Evolutionary conservation across 2,329 filamentous ascomycete species (phyloP).

Genomic region (Paecilomyces sp.): DNA sequence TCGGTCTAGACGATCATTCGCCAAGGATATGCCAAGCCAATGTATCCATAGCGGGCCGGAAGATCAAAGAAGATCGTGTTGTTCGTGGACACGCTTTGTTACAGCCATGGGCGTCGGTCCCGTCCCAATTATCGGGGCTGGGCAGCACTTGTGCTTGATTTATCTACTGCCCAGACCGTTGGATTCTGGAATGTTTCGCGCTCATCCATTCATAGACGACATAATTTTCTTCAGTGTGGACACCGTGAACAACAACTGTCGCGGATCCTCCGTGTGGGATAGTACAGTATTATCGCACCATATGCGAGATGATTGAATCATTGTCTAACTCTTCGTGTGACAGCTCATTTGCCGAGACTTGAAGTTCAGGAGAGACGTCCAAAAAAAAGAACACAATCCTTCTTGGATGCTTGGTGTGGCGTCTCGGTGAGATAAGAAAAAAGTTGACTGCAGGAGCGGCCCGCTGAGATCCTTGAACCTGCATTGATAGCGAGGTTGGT

Average conservation of each 20-base stretch:
- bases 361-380: background rate
- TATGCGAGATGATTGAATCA: background rate
- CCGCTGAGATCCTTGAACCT: background rate
- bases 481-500: background rate
- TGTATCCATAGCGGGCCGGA: background rate
- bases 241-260: background rate
- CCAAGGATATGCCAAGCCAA: background rate
- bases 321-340: background rate
- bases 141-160: background rate
- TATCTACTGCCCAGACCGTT: background rate
- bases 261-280: background rate
- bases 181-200: background rate
- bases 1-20: background rate
- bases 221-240: background rate
- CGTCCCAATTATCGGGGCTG: background rate
- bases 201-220: background rate
- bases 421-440: background rate
- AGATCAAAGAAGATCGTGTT: background rate
- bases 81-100: background rate
- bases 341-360: background rate
- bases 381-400: background rate
- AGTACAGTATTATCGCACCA: background rate
- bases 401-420: background rate
- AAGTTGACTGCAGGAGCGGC: background rate
- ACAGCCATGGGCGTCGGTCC: background rate